These are phyloP conservation scores for Vicia sativa DNA, from an alignment of 306 rosid species.

Conservation along the genomic window DNA sequence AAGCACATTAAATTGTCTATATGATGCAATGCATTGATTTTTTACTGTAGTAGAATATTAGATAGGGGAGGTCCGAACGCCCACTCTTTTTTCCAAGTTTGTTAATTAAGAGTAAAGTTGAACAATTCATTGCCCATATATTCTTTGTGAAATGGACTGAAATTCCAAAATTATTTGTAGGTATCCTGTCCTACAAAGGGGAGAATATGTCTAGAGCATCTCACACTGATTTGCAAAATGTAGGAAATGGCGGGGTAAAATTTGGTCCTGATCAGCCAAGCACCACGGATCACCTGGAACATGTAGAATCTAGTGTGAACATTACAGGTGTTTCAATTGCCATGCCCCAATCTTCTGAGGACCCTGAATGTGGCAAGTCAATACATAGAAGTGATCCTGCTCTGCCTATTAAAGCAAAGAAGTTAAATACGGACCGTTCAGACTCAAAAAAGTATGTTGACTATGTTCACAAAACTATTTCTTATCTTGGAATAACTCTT, in stretches of 20 bases:
- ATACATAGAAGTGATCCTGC: slow-evolving; percentile 61
- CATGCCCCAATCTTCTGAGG: slow-evolving; percentile 71
- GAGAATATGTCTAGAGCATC: slow-evolving; percentile 53
- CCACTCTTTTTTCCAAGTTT: slow-evolving; percentile 13
- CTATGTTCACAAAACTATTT: slow-evolving; percentile 44
- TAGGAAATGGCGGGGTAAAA: slow-evolving; percentile 49
- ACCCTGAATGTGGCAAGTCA: slow-evolving; percentile 70
- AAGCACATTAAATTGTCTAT: background rate
- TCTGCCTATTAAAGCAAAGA: slow-evolving; percentile 72
- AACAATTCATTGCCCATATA: slow-evolving; percentile 3
- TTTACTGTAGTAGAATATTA: slow-evolving; percentile 11
- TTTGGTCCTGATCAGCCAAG: slow-evolving; percentile 58
- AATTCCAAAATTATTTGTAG: slow-evolving; percentile 43
- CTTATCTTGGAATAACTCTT: background rate
- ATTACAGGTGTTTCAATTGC: slow-evolving; percentile 69
- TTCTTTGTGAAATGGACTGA: slow-evolving; percentile 44
- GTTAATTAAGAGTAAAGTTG: slow-evolving; percentile 11
- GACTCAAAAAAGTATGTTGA: slow-evolving; percentile 78
- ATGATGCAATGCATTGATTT: slow-evolving; percentile 4
- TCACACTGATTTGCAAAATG: slow-evolving; percentile 55
- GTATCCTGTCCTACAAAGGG: slow-evolving; percentile 59
- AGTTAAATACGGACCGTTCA: slow-evolving; percentile 66
- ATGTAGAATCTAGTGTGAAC: slow-evolving; percentile 76
- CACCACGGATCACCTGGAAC: slow-evolving; percentile 59
- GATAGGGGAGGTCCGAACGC: slow-evolving; percentile 5